Evolutionary conservation across 352 stramenopile species (phyloP), one percentile per base, ranked within the genome.

Genomic region (Pythium apleroticum): DNA sequence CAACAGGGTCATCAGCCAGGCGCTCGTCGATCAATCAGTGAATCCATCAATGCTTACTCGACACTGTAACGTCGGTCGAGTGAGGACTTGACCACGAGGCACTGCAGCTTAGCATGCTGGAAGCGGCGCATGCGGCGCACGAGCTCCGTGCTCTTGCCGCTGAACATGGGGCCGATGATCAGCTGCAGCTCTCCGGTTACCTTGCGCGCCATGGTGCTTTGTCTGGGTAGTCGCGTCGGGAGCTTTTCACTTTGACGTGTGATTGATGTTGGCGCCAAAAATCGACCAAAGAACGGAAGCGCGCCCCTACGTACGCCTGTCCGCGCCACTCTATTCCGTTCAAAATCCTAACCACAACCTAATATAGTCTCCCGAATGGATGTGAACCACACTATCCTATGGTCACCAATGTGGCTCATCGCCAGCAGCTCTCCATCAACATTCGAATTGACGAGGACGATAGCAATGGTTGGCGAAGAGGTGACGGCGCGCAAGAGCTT

Each of bases 101-200:
- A 92, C 63, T 85, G 65, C 50, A 91, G 78, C 63, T 89, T 86
- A 53, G 85, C 81, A 69, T 94, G 84, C 59, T 88, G 77, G 71
- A 90, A 93, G 48, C 87, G 80, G 33, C 84, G 84, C 55, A 93
- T 85, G 57, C 87, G 83, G 41, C 87, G 85, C 59, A 95, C 86
- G 66, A 95, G 84, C 67, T 95, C 87, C 45, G 85, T 95, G 66
- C 79, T 92, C 69, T 95, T 95, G 69, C 87, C 87, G 61, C 84
- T 94, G 70, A 94, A 95, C 87, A 95, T 95, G 57, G 87, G 85
- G 7, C 87, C 87, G 39, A 95, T 79, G 55, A 95, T 94, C 35
- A 95, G 79, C 69, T 95, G 82, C 58, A 95, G 61, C 63, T 86
- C 73, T 41, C 86, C 84, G 22, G 86, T 60, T 4, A 69, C 65